A percentile compares a stretch with the other conserved stretches of the same genome.
Conservation (phyloP, 176 grass and related monocot genomes). For the Rhipidocladum racemiflorum region DNA sequence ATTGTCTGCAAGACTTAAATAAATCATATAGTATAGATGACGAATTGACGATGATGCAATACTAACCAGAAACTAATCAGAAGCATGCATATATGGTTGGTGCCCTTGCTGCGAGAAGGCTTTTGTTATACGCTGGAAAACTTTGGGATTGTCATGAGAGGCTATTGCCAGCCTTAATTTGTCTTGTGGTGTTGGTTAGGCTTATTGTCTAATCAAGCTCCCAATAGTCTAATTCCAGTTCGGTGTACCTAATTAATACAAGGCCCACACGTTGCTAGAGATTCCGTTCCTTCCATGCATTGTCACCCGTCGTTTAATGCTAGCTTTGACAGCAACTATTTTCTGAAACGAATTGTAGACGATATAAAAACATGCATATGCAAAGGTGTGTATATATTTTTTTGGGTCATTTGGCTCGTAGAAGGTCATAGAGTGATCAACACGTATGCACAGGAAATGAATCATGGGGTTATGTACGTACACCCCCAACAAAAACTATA, state of each 20-base stretch:
- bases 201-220: constrained; percentile 33
- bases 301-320: constrained; percentile 9
- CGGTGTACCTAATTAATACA: constrained; percentile 39
- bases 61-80: background rate
- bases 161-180: constrained; percentile 13
- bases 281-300: constrained; percentile 25
- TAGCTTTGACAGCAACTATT: background rate
- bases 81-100: background rate
- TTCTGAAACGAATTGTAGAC: background rate
- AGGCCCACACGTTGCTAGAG: constrained; percentile 40
- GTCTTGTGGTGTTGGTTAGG: constrained; percentile 40
- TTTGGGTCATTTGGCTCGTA: background rate
- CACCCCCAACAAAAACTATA: constrained; percentile 12
- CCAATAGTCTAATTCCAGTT: constrained; percentile 29
- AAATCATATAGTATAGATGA: background rate
- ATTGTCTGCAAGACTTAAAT: background rate
- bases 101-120: background rate
- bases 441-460: constrained; percentile 21
- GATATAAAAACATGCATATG: background rate
- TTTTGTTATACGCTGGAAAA: constrained; percentile 18
- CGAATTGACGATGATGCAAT: background rate
- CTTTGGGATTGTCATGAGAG: background rate
- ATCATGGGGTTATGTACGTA: constrained; percentile 11
- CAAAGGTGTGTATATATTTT: background rate
- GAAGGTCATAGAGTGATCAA: background rate